Evolutionary conservation across 2,329 filamentous ascomycete species (phyloP).

Genomic region (Rhinocladiella similis): DNA sequence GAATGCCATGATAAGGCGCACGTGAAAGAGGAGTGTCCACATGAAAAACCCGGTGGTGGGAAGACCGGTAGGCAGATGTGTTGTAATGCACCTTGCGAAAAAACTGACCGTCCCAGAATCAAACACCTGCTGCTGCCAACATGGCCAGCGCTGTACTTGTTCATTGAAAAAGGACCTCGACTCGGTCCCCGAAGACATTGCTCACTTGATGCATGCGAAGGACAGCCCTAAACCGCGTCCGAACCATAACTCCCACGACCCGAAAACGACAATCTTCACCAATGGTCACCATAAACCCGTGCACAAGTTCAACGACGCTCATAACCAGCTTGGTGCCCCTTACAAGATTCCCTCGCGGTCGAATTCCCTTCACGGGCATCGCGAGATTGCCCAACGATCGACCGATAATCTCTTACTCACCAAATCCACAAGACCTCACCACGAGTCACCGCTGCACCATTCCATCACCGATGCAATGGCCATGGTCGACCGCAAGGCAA

Average conservation of each 20-base stretch:
- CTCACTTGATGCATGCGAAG: constrained; percentile 36
- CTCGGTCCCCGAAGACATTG: constrained; percentile 45
- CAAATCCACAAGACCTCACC: constrained; percentile 31
- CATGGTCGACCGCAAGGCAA: constrained; percentile 37
- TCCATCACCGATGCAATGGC: constrained; percentile 35
- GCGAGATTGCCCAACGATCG: constrained; percentile 51
- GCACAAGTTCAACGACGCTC: constrained; percentile 65
- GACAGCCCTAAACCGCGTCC: constrained; percentile 57
- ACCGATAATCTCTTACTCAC: constrained; percentile 52
- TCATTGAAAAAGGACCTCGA: constrained; percentile 61
- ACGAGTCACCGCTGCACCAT: constrained; percentile 33
- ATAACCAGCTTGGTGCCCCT: constrained; percentile 59
- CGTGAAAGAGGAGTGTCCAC: constrained; percentile 35
- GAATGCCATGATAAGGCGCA: constrained; percentile 86
- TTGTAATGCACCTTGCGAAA: background rate
- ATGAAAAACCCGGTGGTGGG: constrained; percentile 38
- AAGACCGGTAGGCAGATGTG: constrained; percentile 33
- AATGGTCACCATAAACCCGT: constrained; percentile 66
- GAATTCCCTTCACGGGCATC: constrained; percentile 50
- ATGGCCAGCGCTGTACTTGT: constrained; percentile 62
- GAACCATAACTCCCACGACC: constrained; percentile 52
- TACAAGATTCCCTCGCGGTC: constrained; percentile 60
- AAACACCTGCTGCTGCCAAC: constrained; percentile 50
- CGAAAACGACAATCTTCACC: constrained; percentile 60
- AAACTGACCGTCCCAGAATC: constrained; percentile 23